Conservation (phyloP, 2,329 filamentous ascomycete genomes). For the Diaporthe ampelina region DNA sequence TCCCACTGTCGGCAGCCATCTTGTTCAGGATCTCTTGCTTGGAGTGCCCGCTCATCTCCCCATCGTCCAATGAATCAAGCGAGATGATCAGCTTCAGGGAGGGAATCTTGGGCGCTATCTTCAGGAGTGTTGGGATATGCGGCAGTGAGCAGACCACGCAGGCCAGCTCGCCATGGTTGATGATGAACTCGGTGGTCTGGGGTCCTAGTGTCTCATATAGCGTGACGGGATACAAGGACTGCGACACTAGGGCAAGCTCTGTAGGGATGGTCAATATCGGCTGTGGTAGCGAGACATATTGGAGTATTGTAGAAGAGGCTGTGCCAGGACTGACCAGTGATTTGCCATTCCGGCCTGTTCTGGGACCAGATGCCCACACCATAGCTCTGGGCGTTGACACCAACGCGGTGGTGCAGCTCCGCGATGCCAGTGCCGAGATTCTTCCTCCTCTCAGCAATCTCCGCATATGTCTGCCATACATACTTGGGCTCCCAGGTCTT, state of each 20-base stretch:
- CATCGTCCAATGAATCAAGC: constrained; percentile 84
- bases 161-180: constrained; percentile 86
- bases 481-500: constrained; percentile 82
- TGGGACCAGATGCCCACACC: constrained; percentile 89
- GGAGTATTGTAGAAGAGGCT: background rate
- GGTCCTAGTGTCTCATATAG: constrained; percentile 97
- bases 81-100: constrained; percentile 89
- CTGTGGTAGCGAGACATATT: background rate
- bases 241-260: constrained; percentile 91
- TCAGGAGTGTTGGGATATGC: constrained; percentile 85
- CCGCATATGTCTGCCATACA: constrained; percentile 85
- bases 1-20: constrained; percentile 79
- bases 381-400: constrained; percentile 76
- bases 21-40: constrained; percentile 84
- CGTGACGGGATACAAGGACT: constrained; percentile 89
- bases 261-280: constrained; percentile 13
- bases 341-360: constrained; percentile 91
- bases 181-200: constrained; percentile 93
- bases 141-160: constrained; percentile 84
- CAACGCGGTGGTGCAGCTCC: constrained; percentile 81
- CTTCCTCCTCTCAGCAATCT: constrained; percentile 83
- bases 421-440: constrained; percentile 90
- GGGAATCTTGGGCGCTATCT: constrained; percentile 82
- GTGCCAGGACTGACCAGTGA: constrained; percentile 69
- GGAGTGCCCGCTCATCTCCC: constrained; percentile 81